These are phyloP conservation scores for Zoysia pacifica DNA, from an alignment of 176 grass and related monocot species.

Conservation along the genomic window DNA sequence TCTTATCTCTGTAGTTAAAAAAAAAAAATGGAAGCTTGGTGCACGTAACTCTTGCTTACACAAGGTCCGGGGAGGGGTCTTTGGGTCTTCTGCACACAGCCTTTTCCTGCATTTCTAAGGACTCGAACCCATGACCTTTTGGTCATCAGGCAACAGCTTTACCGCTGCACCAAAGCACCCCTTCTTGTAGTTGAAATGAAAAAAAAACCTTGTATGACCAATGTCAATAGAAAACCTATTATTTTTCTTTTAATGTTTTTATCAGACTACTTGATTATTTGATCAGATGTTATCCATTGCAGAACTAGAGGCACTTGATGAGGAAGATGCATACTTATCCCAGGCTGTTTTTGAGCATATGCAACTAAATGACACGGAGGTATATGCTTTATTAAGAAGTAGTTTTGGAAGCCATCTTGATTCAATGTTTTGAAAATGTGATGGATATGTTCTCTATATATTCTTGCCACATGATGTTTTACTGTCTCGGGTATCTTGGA, in stretches of 20 bases:
- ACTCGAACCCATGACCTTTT: background rate
- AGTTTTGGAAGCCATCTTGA: background rate
- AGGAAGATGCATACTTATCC: slow-evolving; percentile 93
- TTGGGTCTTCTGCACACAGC: too few relatives aligned
- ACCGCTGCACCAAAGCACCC: too few relatives aligned
- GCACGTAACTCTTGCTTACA: too few relatives aligned
- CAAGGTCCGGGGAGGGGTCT: too few relatives aligned
- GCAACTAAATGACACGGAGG: slow-evolving; percentile 79
- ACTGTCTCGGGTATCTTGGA: background rate
- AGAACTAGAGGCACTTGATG: slow-evolving; percentile 88
- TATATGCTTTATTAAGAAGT: slow-evolving; percentile 24
- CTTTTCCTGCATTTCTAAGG: too few relatives aligned
- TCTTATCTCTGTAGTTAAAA: slow-evolving; percentile 23
- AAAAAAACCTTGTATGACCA: background rate
- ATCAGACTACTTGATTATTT: background rate
- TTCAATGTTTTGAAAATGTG: too few relatives aligned
- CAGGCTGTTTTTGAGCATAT: slow-evolving; percentile 78
- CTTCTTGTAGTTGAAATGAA: slow-evolving; percentile 25
- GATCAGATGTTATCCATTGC: slow-evolving; percentile 33
- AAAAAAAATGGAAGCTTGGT: background rate
- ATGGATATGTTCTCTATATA: background rate
- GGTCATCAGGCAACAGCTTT: background rate
- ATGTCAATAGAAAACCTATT: background rate
- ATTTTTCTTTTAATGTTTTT: background rate
- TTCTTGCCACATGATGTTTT: background rate